Evolutionary conservation across 176 grass and related monocot genomes (phyloP).

Genomic region (Triticum timopheevii): DNA sequence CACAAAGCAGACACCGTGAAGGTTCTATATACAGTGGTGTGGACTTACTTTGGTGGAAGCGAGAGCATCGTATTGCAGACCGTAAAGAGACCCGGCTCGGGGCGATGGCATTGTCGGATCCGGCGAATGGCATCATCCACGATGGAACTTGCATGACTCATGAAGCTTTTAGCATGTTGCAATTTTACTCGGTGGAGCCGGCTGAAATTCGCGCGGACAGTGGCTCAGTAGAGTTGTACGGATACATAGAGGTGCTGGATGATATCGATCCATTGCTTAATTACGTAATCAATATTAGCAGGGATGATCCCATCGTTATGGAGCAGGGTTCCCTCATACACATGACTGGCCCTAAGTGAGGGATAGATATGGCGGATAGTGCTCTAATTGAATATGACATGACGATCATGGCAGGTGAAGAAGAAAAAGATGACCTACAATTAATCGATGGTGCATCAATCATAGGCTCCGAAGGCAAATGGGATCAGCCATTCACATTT

Average conservation of each 20-base stretch:
- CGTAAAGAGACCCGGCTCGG: not conserved
- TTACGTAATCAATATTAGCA: not conserved
- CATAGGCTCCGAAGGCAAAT: too few species aligned
- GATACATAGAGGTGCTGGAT: not conserved
- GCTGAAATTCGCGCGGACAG: not conserved
- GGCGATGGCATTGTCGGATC: not conserved
- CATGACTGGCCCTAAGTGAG: constrained; percentile 9
- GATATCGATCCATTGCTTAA: not conserved
- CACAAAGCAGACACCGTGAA: too few species aligned
- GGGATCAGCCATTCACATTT: not conserved
- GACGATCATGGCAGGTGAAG: constrained; percentile 1
- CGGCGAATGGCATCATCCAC: not conserved
- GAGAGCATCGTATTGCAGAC: not conserved
- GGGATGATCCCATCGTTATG: not conserved
- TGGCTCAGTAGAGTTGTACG: not conserved
- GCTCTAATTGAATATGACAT: constrained; percentile 20
- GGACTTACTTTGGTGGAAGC: not conserved
- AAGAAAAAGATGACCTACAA: not conserved
- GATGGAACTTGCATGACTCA: not conserved
- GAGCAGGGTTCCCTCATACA: not conserved
- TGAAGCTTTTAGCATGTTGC: not conserved
- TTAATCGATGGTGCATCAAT: not conserved
- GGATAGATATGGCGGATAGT: not conserved
- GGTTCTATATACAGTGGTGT: not conserved
- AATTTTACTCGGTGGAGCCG: not conserved